A percentile compares a stretch with the other conserved stretches of the same genome.
phyloP scores from a whole-genome alignment of 2,329 filamentous ascomycete genomes.

The Trichoderma pleuroti region DNA sequence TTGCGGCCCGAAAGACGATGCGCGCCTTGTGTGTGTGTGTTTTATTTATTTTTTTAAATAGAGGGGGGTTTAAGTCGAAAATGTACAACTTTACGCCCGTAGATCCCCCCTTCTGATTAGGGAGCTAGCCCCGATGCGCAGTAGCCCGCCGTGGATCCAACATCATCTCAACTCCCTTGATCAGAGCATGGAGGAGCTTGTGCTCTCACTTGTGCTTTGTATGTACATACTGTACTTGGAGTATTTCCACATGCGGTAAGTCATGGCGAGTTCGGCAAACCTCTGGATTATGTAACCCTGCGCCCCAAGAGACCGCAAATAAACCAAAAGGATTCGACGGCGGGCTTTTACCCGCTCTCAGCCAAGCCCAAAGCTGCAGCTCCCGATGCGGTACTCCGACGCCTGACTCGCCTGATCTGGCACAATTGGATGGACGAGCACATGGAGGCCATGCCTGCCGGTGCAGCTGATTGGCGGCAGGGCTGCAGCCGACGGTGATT shows the following conservation, averaged over 20 bases:
- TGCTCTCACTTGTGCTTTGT: too few relatives aligned
- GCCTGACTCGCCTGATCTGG: constrained; percentile 4
- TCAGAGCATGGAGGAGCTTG: background rate
- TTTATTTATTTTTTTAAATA: background rate
- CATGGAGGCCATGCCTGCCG: too few relatives aligned
- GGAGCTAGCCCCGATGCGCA: background rate
- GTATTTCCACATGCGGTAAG: background rate
- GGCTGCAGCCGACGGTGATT: background rate
- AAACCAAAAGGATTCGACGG: background rate
- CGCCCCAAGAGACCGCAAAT: background rate
- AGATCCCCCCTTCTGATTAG: background rate
- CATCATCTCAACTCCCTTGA: background rate
- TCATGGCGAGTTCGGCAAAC: background rate
- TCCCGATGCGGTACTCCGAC: background rate
- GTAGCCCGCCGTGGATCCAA: background rate
- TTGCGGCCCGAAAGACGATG: constrained; percentile 11
- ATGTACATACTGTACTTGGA: too few relatives aligned
- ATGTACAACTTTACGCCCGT: constrained; percentile 5
- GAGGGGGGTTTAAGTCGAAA: constrained; percentile 1
- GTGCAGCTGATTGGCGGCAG: constrained; percentile 3
- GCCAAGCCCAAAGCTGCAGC: background rate
- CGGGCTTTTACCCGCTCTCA: background rate
- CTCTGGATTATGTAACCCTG: background rate
- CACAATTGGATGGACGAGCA: too few relatives aligned
- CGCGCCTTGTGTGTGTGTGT: background rate